A percentile compares a stretch with the other conserved stretches of the same genome.
Conservation (phyloP, 1,284 basidiomycete genomes). For the Irpex lacteus region DNA sequence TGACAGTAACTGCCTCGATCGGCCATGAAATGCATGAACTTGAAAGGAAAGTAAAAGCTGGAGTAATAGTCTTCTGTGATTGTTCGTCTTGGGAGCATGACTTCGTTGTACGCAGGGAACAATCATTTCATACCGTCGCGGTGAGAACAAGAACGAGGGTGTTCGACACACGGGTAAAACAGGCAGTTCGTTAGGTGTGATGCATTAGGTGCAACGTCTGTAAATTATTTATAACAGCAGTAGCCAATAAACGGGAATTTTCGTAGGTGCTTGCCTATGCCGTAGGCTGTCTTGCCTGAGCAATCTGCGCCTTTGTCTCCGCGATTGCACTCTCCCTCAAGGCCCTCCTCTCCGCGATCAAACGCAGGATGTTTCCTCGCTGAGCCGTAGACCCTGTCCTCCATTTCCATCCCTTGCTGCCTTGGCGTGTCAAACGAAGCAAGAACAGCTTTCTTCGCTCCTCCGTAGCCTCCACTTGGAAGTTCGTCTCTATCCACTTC, state of each 20-base stretch:
- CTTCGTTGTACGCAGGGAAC: no score
- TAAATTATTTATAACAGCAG: not conserved
- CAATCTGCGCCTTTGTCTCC: conserved; percentile 30
- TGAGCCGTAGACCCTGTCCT: conserved; percentile 32
- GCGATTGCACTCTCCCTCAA: conserved; percentile 53
- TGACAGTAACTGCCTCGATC: not conserved
- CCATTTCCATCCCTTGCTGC: conserved; percentile 45
- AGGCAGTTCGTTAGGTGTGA: not conserved
- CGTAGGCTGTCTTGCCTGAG: not conserved
- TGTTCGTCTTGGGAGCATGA: no score
- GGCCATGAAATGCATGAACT: not conserved
- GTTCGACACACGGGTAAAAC: no score
- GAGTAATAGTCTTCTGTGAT: no score
- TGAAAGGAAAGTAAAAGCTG: no score
- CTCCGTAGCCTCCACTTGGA: conserved; percentile 37
- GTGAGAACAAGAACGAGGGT: no score
- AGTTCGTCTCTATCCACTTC: conserved; percentile 58
- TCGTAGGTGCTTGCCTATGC: not conserved
- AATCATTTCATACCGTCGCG: no score
- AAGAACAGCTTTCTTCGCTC: conserved; percentile 41
- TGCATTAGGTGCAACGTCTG: conserved; percentile 1
- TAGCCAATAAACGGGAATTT: not conserved
- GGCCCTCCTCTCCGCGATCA: conserved; percentile 52
- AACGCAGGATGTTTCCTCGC: conserved; percentile 41
- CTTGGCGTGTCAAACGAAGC: conserved; percentile 45